Evolutionary conservation across 2,329 filamentous ascomycete species (phyloP).

Genomic region (Cytospora chrysosperma): DNA sequence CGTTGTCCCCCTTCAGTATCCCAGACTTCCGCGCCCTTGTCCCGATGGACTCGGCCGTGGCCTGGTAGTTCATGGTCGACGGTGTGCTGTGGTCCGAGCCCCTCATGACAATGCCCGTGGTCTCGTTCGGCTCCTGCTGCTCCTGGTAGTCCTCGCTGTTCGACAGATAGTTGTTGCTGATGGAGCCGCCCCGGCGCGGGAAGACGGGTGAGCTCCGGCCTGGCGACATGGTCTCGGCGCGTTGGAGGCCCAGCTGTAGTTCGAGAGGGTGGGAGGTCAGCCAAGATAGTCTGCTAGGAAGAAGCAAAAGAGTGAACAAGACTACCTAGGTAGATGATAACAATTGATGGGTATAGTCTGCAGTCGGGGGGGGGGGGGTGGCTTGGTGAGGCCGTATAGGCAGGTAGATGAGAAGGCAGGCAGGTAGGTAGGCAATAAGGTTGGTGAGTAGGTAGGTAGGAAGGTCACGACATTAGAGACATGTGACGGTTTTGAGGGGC

Average conservation of each 20-base stretch:
- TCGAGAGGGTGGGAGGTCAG: neutral
- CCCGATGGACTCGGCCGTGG: conserved; percentile 11
- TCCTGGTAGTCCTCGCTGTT: neutral
- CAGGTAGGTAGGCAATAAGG: too few relatives aligned
- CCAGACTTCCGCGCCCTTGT: conserved; percentile 9
- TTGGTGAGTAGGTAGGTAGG: neutral
- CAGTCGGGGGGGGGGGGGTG: neutral
- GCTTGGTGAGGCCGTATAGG: neutral
- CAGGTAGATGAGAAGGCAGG: too few relatives aligned
- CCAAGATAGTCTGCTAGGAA: neutral
- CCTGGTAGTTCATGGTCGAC: conserved; percentile 23
- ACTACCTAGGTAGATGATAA: too few relatives aligned
- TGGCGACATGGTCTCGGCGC: conserved; percentile 24
- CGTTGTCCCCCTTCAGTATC: neutral
- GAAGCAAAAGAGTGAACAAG: neutral
- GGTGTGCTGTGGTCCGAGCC: conserved; percentile 1
- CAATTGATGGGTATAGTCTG: too few relatives aligned
- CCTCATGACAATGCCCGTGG: conserved; percentile 16
- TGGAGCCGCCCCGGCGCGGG: neutral
- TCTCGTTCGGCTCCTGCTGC: conserved; percentile 18
- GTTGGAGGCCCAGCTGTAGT: conserved; percentile 19
- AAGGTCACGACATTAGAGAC: neutral
- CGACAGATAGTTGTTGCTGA: neutral
- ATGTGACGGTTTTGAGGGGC: conserved; percentile 6
- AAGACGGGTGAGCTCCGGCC: conserved; percentile 18